Evolutionary conservation across 1,139 yeast genomes (phyloP).

Genomic region (Lodderomyces pseudojiufengensis): DNA sequence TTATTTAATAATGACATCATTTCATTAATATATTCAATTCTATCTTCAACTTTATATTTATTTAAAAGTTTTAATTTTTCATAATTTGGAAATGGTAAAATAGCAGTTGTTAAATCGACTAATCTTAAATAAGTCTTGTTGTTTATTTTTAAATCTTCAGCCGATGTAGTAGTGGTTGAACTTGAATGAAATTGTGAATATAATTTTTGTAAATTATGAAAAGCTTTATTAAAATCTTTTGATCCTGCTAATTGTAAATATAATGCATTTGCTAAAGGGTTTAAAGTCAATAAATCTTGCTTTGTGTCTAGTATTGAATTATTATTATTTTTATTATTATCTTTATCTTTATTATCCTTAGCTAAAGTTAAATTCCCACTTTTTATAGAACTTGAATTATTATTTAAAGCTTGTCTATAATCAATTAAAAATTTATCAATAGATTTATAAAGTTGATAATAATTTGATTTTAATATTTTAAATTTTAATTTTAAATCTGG

Average conservation of each 20-base stretch:
- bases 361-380: slow-evolving; percentile 11
- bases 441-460: slow-evolving; percentile 30
- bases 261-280: slow-evolving; percentile 63
- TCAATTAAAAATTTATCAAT: slow-evolving; percentile 43
- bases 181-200: slow-evolving; percentile 21
- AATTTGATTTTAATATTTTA: slow-evolving; percentile 22
- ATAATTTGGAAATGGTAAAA: slow-evolving; percentile 54
- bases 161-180: slow-evolving; percentile 16
- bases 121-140: slow-evolving; percentile 33
- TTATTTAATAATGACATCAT: slow-evolving; percentile 34
- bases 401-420: slow-evolving; percentile 30
- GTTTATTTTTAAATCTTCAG: slow-evolving; percentile 24
- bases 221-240: slow-evolving; percentile 43
- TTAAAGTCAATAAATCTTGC: slow-evolving; percentile 45
- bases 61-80: slow-evolving; percentile 44
- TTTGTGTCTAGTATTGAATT: no score
- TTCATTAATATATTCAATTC: slow-evolving; percentile 30
- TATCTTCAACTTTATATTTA: slow-evolving; percentile 27
- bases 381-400: slow-evolving; percentile 7
- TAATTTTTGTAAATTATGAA: slow-evolving; percentile 34
- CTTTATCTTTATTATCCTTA: slow-evolving; percentile 10
- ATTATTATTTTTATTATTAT: slow-evolving; percentile 5
- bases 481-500: slow-evolving; percentile 21
- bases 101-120: slow-evolving; percentile 54
- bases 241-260: slow-evolving; percentile 50